Evolutionary conservation across 2,329 filamentous ascomycete species (phyloP), one percentile per base, ranked within the genome.

Genomic region (Phaeosphaeria sp.): DNA sequence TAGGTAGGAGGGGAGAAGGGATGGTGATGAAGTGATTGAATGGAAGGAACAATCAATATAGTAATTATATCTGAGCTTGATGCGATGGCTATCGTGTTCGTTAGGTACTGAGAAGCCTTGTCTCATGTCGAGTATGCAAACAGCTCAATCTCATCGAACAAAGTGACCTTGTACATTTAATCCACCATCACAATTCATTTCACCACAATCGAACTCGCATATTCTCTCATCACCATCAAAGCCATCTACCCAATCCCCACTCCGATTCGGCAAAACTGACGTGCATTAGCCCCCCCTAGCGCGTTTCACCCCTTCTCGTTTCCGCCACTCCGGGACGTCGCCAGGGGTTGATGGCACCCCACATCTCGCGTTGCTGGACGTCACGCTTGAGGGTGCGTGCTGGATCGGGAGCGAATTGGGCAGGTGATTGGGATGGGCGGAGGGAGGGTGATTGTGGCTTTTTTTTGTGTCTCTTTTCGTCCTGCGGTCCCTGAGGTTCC

Each of bases 1-100:
- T 72, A 75, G 74, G 48, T 77, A 68, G n/a, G 27, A 8, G n/a
- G 33, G 9, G 2, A 8, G 21, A 9, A 39, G 20, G 6, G 21
- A 15, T 15, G 24, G 13, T 36, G 25, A 5, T 8, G 25, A 27
- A 8, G 8, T 27, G 25, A 27, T 8, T 27, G 25, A 27, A 5
- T 27, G 25, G 25, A 4, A 27, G 25, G 8, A 27, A 27, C 8
- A 27, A n/a, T n/a, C n/a, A n/a, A n/a, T n/a, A n/a, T n/a, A n/a
- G n/a, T n/a, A n/a, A n/a, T n/a, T n/a, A n/a, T n/a, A n/a, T n/a
- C n/a, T n/a, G n/a, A n/a, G n/a, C n/a, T n/a, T n/a, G n/a, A n/a
- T n/a, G n/a, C n/a, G n/a, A n/a, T n/a, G n/a, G n/a, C n/a, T n/a
- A n/a, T n/a, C n/a, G n/a, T n/a, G n/a, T n/a, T n/a, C n/a, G n/a